Base-by-base conservation (phyloP, 306 rosid genomes). In the Vigna reflexopilosa region DNA sequence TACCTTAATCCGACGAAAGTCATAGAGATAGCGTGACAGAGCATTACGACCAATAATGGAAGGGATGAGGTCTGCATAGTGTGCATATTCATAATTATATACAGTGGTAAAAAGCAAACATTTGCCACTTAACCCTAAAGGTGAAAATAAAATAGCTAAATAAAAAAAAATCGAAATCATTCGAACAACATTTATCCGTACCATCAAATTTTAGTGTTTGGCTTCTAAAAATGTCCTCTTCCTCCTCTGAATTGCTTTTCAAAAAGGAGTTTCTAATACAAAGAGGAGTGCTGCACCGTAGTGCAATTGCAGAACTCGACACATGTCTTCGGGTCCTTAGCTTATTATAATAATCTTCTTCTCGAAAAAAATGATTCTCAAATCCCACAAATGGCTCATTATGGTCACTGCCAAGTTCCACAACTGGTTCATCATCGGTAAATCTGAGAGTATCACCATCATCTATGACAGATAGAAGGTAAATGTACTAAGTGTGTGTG, bases 241-340 rank as follows among this genome's bases (percentile, higher is more conserved):
- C 90, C 73, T 77, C 74, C 32, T 83, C 86, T 1, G 88, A 87
- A 74, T 73, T 77, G 75, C 85, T 94, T 69, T 77, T 87, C 76
- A 92, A 56, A 78, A 89, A 94, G 4, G 97, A 97, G 81, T 94
- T 94, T 81, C 81, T 79, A 58, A 89, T 71, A 85, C 97, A 92
- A 70, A 96, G 96, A 88, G 98, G 98, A 24, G 98, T 93, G 87
- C 89, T 85, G 68, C 97, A 92, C 40, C 96, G 98, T 55, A 92
- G 75, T 82, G 98, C 90, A 70, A 91, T 80, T 32, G 93, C 97
- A 61, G 98, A 89, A 76, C 88, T 91, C 26, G 96, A 88, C n/a
- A 92, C 85, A 80, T 84, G 90, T 56, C 67, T 85, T 50, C 36
- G 38, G 5, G 38, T 5, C 38, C 79, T 88, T 17, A 59, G 85